These are phyloP conservation scores for Aureobasidium mangrovei DNA, from an alignment of 2,329 filamentous ascomycete genomes.

Conservation along the genomic window DNA sequence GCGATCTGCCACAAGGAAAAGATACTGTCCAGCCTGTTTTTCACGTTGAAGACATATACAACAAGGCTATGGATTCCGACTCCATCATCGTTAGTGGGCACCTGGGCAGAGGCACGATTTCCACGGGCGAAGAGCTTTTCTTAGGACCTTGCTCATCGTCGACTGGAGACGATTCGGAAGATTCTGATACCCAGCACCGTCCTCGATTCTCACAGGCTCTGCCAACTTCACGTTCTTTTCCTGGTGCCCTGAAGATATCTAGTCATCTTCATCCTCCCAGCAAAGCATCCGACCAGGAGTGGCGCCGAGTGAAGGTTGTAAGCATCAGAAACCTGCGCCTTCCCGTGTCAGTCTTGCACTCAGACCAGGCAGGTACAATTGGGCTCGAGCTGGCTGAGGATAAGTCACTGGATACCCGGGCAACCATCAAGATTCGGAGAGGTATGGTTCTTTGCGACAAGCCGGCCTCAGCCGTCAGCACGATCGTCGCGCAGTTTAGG, in stretches of 20 bases:
- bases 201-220: slow-evolving; percentile 23
- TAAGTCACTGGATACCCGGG: slow-evolving; percentile 16
- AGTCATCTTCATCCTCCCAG: slow-evolving; percentile 6
- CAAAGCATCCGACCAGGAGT: slow-evolving; percentile 47
- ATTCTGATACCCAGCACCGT: slow-evolving; percentile 26
- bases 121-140: slow-evolving; percentile 67
- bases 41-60: slow-evolving; percentile 86
- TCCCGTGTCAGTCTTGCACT: slow-evolving; percentile 64
- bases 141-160: slow-evolving; percentile 58
- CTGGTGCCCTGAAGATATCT: slow-evolving; percentile 32
- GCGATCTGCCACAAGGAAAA: not conserved
- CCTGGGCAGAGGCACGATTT: slow-evolving; percentile 67
- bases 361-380: slow-evolving; percentile 83
- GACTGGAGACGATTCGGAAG: slow-evolving; percentile 28
- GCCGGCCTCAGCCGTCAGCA: slow-evolving; percentile 44
- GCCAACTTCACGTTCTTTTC: slow-evolving; percentile 39
- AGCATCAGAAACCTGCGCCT: slow-evolving; percentile 83
- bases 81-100: slow-evolving; percentile 69
- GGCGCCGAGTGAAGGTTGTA: slow-evolving; percentile 70
- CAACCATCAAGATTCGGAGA: slow-evolving; percentile 47
- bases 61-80: slow-evolving; percentile 37
- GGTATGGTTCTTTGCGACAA: slow-evolving; percentile 69
- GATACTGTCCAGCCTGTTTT: slow-evolving; percentile 40
- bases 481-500: slow-evolving; percentile 58
- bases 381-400: slow-evolving; percentile 55